phyloP scores from a whole-genome alignment of 768 basidiomycete genomes.

The Hortiboletus flavorubellus region DNA sequence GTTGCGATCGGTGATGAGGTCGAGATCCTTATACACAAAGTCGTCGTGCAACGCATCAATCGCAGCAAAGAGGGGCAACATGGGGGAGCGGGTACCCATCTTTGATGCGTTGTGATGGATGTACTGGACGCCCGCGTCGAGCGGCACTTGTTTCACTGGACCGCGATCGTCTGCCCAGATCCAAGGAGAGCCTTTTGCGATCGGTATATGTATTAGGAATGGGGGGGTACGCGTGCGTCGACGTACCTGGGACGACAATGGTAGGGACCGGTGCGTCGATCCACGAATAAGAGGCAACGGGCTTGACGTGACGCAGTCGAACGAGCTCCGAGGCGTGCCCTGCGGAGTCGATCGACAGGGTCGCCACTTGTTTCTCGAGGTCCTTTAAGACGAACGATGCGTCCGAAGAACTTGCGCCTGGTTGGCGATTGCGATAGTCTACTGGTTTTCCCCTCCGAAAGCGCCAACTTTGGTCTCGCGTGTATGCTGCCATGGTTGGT shows the following conservation, averaged over 20 bases:
- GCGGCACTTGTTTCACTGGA: conserved; percentile 50
- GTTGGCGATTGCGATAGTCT: background rate
- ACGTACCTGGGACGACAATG: conserved; percentile 50
- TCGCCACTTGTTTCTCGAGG: conserved; percentile 15
- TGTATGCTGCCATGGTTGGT: conserved; percentile 18
- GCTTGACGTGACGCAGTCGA: conserved; percentile 38
- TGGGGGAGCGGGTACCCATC: conserved; percentile 34
- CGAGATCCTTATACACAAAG: conserved; percentile 34
- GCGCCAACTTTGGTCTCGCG: conserved; percentile 4
- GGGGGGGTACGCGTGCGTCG: background rate
- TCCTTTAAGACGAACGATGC: conserved; percentile 23
- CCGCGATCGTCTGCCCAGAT: conserved; percentile 50
- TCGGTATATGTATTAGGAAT: background rate
- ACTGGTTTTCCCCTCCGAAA: conserved; percentile 15
- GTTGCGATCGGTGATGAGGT: conserved; percentile 62
- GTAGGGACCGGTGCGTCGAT: conserved; percentile 39
- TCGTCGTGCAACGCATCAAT: conserved; percentile 41
- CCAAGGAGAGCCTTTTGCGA: conserved; percentile 51
- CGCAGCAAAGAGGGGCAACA: conserved; percentile 59
- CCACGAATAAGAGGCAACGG: conserved; percentile 57
- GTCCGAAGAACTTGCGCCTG: background rate
- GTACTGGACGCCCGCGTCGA: conserved; percentile 48
- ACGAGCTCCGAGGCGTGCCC: conserved; percentile 22
- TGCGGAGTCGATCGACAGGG: conserved; percentile 10
- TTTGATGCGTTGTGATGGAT: conserved; percentile 58